These are phyloP conservation scores for Penicillium canescens DNA, from an alignment of 495 filamentous ascomycete species.

Conservation along the genomic window DNA sequence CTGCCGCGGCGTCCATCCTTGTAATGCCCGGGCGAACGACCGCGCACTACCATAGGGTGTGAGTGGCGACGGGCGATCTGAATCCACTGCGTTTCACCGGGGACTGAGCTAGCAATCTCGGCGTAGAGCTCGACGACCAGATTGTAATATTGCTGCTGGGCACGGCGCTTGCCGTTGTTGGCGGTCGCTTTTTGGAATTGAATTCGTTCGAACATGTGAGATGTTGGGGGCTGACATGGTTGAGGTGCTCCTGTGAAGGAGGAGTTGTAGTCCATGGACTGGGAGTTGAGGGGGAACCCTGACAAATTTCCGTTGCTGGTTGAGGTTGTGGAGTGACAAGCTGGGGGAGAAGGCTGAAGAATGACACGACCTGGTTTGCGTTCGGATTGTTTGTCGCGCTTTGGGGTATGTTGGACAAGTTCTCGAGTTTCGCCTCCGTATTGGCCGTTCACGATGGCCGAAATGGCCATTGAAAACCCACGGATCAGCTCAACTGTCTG, in stretches of 20 bases:
- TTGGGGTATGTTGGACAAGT: slow-evolving; percentile 91
- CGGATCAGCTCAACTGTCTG: slow-evolving; percentile 59
- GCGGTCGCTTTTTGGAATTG: slow-evolving; percentile 96
- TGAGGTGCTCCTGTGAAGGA: slow-evolving; percentile 33
- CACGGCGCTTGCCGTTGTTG: slow-evolving; percentile 91
- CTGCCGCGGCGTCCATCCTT: slow-evolving; percentile 77
- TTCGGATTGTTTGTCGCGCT: slow-evolving; percentile 90
- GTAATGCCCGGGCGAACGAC: slow-evolving; percentile 91
- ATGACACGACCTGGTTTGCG: slow-evolving; percentile 70
- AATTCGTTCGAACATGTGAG: slow-evolving; percentile 82
- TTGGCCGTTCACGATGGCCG: slow-evolving; percentile 76
- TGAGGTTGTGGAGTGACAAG: slow-evolving; percentile 36
- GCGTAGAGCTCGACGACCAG: slow-evolving; percentile 87
- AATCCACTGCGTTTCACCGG: slow-evolving; percentile 55
- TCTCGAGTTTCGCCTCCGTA: slow-evolving; percentile 73
- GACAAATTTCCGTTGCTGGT: slow-evolving; percentile 26
- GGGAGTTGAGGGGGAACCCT: slow-evolving; percentile 32
- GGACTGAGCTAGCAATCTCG: slow-evolving; percentile 55
- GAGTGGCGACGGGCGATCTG: slow-evolving; percentile 80
- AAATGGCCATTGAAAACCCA: slow-evolving; percentile 81
- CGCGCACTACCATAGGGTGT: slow-evolving; percentile 88
- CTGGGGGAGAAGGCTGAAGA: slow-evolving; percentile 64
- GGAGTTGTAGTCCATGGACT: slow-evolving; percentile 44
- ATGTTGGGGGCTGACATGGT: slow-evolving; percentile 42
- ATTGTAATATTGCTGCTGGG: slow-evolving; percentile 93